Evolutionary conservation across 2,329 filamentous ascomycete species (phyloP), one percentile per base, ranked within the genome.

Genomic region (Claviceps fusiformis): DNA sequence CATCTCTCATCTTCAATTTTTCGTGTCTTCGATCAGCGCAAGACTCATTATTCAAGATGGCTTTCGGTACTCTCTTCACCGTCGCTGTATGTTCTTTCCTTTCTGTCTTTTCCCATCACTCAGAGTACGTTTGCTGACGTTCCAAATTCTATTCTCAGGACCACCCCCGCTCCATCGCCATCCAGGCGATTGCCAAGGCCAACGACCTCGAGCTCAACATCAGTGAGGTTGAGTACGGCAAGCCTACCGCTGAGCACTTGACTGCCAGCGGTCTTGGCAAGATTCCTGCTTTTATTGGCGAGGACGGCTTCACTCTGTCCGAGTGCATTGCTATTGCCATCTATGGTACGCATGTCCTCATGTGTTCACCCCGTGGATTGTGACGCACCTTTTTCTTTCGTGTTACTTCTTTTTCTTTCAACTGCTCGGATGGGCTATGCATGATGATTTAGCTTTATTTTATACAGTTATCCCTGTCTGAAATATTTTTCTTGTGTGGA

Each of bases 391-490:
- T 4, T n/a, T 15, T 46, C 19, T 27, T 10, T 44, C 41, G 5
- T 24, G 24, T 24, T 24, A 9, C 7, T 5, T 29, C 2, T 15
- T 6, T 46, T 27, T 27, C 31, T 19, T 7, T 19, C 31, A 43
- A 53, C 29, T 15, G 17, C 17, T 37, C 29, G 15, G 10, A 47
- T 54, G 35, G 48, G 52, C 43, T 56, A 53, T 49, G 50, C 35
- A 31, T 83, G 80, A 89, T 87, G 89, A 92, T 81, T 63, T 74
- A 78, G 85, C 86, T 75, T 76, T 78, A 76, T 77, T 79, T 78
- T 75, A 81, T 79, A 85, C 86, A 93, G 89, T 95, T 95, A 95
- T 95, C 89, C 92, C 92, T 96, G 89, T 87, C 92, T 93, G 88
- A 96, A 54, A 95, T 70, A 76, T 27, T 4, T 51, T 54, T 75